Conservation (phyloP, 2,329 filamentous ascomycete genomes). For the Fusarium sp. region DNA sequence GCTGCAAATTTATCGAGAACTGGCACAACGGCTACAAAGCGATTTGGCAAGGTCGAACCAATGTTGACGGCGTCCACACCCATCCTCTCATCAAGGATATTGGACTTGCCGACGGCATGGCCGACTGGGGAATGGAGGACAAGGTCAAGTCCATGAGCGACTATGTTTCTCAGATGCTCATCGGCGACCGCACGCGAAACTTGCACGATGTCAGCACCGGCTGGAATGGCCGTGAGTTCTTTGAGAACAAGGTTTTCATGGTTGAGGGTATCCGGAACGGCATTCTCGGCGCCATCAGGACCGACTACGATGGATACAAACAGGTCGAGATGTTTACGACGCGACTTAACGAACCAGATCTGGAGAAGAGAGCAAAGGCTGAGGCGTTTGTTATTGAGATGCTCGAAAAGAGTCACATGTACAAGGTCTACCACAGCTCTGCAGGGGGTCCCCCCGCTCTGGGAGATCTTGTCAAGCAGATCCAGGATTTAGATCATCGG, state of each 20-base stretch:
- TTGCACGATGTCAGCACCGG: constrained; percentile 45
- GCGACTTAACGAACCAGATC: constrained; percentile 46
- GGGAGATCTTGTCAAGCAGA: constrained; percentile 48
- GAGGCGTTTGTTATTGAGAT: constrained; percentile 50
- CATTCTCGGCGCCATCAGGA: constrained; percentile 47
- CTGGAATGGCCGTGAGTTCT: constrained; percentile 50
- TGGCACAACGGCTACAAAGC: constrained; percentile 55
- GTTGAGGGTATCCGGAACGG: constrained; percentile 49
- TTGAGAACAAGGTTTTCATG: constrained; percentile 47
- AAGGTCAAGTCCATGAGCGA: constrained; percentile 49
- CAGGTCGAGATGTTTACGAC: constrained; percentile 50
- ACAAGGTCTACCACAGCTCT: constrained; percentile 53
- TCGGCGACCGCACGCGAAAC: constrained; percentile 49
- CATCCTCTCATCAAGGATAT: constrained; percentile 47
- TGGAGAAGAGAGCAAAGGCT: constrained; percentile 39
- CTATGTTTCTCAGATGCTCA: constrained; percentile 53
- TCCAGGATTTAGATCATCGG: constrained; percentile 45
- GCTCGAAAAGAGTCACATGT: constrained; percentile 51
- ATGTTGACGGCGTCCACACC: constrained; percentile 48
- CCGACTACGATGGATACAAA: constrained; percentile 43
- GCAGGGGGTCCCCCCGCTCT: constrained; percentile 45
- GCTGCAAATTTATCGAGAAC: constrained; percentile 56
- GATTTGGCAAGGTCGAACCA: constrained; percentile 51
- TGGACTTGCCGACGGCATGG: constrained; percentile 46
- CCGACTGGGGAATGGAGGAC: constrained; percentile 13